Percentiles rank a stretch among this genome's conserved stretches.
Conservation (phyloP, 495 filamentous ascomycete species). For the Penicillium pancosmium region DNA sequence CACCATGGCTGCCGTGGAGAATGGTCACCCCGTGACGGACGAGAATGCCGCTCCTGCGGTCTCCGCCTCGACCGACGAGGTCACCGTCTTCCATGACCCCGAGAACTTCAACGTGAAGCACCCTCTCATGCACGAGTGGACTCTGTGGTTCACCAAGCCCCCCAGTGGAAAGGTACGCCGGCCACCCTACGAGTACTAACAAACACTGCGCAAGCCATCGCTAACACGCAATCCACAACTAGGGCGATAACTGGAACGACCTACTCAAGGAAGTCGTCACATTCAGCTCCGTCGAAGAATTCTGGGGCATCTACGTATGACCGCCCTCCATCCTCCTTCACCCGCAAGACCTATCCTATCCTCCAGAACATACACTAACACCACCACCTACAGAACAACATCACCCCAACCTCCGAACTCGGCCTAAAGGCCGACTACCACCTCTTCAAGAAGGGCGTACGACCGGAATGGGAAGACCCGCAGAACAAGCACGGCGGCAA, state of each 20-base stretch:
- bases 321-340: neutral
- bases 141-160: conserved; percentile 99
- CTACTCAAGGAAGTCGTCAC: conserved; percentile 97
- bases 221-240: conserved; percentile 17
- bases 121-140: conserved; percentile 94
- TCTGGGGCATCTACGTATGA: conserved; percentile 98
- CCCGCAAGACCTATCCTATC: neutral
- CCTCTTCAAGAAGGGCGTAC: conserved; percentile 95
- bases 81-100: conserved; percentile 95
- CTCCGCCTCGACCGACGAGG: conserved; percentile 35
- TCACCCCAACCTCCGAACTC: conserved; percentile 91
- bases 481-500: conserved; percentile 99
- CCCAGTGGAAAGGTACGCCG: conserved; percentile 83
- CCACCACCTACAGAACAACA: conserved; percentile 78
- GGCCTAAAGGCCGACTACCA: conserved; percentile 98
- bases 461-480: conserved; percentile 96
- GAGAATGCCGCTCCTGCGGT: conserved; percentile 45
- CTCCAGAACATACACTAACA: neutral
- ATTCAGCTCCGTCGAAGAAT: conserved; percentile 98
- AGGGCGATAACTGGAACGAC: conserved; percentile 99
- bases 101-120: conserved; percentile 99
- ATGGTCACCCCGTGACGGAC: conserved; percentile 42
- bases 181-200: no score
- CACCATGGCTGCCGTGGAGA: conserved; percentile 49
- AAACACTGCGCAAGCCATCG: conserved; percentile 8